Base-by-base conservation (phyloP, 2,329 filamentous ascomycete genomes). In the Venturia effusa region DNA sequence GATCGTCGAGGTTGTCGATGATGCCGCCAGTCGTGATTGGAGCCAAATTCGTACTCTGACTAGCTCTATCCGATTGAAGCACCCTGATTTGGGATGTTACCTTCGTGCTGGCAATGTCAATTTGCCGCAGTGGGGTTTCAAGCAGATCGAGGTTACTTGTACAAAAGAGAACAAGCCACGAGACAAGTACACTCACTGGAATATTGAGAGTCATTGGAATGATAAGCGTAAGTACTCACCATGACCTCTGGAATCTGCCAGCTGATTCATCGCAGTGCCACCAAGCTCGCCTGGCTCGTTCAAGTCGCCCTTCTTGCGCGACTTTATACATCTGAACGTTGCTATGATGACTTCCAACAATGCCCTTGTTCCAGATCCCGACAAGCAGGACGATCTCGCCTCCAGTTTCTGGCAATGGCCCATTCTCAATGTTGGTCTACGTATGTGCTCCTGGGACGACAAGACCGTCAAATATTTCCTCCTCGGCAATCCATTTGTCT, bases 331-430 rank as follows among this genome's bases (percentile, higher is more conserved):
- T 75, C 81, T 97, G 66, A 99, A 99, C 74, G 94, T 99, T 67
- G 94, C 94, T 67, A 99, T 99, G 94, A 97, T 97, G 93, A 99
- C 94, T 3, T 97, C 94, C 45, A 99, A 99, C 83, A 99, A 99
- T 73, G 94, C 94, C 30, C 85, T 99, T 57, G 91, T 99, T 24
- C 94, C 94, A 4, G 94, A 99, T 72, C 93, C 94, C 4, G 94
- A 99, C 76, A 99, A 99, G 84, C 94, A 99, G 76, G 94, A 99
- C 72, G 94, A 99, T 72, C 85, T 99, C 59, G 94, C 94, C 39
- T 99, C 94, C 17, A 83, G 92, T 68, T 97, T 92, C 81, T 99
- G 94, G 94, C 92, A 99, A 78, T 99, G 94, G 94, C 94, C 94
- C 24, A 85, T 99, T 67, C 85, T 99, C 48, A 82, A 97, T 71